Conservation (phyloP, 345 rosid species). For the Nephelium lappaceum region DNA sequence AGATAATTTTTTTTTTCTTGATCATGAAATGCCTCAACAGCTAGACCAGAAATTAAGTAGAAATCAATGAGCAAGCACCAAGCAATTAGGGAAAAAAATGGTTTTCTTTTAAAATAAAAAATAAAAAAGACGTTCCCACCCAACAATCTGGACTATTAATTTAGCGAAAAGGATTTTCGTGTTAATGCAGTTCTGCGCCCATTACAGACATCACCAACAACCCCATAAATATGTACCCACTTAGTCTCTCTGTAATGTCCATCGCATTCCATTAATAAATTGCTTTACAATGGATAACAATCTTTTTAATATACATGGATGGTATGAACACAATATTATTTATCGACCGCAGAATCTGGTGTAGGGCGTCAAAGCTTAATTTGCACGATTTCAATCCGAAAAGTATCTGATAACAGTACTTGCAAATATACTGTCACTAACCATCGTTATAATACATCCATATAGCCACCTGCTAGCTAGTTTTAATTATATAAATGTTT, state of each 20-base stretch:
- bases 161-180: no score
- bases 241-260: not conserved
- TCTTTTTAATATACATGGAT: no score
- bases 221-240: not conserved
- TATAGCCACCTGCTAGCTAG: no score
- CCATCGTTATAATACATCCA: no score
- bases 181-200: no score
- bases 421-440: no score
- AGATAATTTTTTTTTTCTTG: no score
- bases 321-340: no score
- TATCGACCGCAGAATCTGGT: not conserved
- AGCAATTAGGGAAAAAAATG: not conserved
- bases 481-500: no score
- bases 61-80: not conserved
- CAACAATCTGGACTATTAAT: not conserved
- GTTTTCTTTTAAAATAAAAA: not conserved
- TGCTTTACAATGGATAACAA: not conserved
- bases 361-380: not conserved
- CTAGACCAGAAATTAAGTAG: not conserved
- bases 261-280: not conserved
- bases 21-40: no score
- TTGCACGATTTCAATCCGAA: no score
- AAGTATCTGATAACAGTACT: no score
- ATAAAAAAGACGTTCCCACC: not conserved
- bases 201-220: not conserved